Percentiles rank a stretch among this genome's conserved stretches.
Conservation (phyloP, 257 asterid genomes). For the Mentha longifolia region DNA sequence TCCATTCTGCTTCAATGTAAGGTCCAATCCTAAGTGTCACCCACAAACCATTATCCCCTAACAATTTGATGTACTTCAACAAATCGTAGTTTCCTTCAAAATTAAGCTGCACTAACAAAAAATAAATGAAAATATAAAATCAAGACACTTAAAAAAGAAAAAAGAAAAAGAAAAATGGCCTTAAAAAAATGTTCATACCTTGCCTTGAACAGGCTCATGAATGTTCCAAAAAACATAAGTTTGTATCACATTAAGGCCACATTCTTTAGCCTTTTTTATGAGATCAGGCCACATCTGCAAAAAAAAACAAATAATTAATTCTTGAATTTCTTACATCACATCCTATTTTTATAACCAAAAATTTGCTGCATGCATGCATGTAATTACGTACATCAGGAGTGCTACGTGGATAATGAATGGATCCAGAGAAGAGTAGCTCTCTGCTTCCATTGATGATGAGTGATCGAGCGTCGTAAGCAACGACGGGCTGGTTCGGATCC, state of each 20-base stretch:
- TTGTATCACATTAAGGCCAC: conserved; percentile 77
- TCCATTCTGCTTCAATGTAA: conserved; percentile 96
- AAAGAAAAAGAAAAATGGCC: not conserved
- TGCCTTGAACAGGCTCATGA: conserved; percentile 85
- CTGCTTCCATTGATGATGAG: conserved; percentile 73
- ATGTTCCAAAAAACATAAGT: conserved; percentile 92
- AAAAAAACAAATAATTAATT: not conserved
- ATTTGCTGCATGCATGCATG: too few species aligned
- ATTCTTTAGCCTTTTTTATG: conserved; percentile 62
- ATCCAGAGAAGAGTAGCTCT: conserved; percentile 83
- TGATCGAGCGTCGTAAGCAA: conserved; percentile 67
- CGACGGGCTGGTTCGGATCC: conserved; percentile 31
- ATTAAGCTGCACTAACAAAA: conserved; percentile 48
- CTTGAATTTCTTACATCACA: too few species aligned
- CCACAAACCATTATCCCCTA: conserved; percentile 70
- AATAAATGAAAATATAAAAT: not conserved
- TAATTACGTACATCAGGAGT: conserved; percentile 60
- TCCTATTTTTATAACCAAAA: not conserved
- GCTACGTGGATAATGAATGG: conserved; percentile 86
- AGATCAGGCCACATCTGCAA: conserved; percentile 85
- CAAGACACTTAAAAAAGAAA: not conserved
- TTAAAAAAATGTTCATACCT: conserved; percentile 43
- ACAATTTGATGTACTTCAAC: conserved; percentile 61
- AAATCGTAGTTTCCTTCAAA: conserved; percentile 76
- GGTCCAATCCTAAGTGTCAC: conserved; percentile 94